Base-by-base conservation (phyloP, 148 eudicot genomes). In the Heliamphora exappendiculata region DNA sequence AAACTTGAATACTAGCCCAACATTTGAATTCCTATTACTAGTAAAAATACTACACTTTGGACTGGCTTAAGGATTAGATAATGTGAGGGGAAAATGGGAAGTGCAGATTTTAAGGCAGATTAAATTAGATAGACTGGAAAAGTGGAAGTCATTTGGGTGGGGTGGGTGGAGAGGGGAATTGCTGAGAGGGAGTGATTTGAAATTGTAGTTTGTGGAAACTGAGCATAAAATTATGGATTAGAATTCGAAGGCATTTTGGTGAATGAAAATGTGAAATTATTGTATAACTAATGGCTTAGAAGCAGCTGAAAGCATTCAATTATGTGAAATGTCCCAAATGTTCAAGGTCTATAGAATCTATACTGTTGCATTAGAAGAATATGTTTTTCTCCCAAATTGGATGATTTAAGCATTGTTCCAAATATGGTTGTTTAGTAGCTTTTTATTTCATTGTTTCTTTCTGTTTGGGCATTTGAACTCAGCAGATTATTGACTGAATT, bases 401-500 rank as follows among this genome's bases (percentile, higher is more conserved):
- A 28, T 67, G 22, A 12, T 41, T 67, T 67, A 41, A 41, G 49
- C 50, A 42, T 66, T 26, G 34, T 28, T 45, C 47, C n/a, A 45
- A 69, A 16, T 16, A 28, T 69, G 47, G 73, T 49, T 8, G 54
- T 69, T 39, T 42, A 67, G 29, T 44, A 26, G 36, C 26, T 44
- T 44, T 44, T 28, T 49, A 24, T 68, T 69, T 28, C 36, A n/a
- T 3, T 68, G 54, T 31, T 34, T 55, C 68, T 42, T 11, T 66
- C 26, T 29, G 11, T n/a, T 57, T 57, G 53, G 14, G 49, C 24
- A 13, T 13, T 69, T 45, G 29, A 77, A 67, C 26, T 22, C 58
- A n/a, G 58, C 42, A 22, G 36, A 50, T 55, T 68, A 55, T 68
- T 73, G 42, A 75, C 59, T 58, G 12, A 72, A 24, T 68, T 26